Evolutionary conservation across 116 monocot genomes (phyloP).

Genomic region (Dioscorea cayenensis): DNA sequence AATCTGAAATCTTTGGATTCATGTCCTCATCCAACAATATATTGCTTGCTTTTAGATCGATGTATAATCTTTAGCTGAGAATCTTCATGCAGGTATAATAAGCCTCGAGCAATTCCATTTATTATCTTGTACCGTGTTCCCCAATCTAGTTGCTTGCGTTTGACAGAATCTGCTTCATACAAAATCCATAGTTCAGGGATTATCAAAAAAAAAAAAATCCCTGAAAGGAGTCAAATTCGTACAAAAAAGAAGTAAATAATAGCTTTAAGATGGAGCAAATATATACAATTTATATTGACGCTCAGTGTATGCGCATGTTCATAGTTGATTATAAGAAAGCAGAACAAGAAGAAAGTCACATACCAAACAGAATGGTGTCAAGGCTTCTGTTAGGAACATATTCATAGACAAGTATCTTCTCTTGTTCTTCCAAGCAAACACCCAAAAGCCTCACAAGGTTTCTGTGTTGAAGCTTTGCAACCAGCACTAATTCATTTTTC

Average conservation of each 20-base stretch:
- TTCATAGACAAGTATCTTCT: slow-evolving; percentile 38
- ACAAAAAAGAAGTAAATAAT: background rate
- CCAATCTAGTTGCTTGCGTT: background rate
- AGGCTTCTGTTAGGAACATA: slow-evolving; percentile 32
- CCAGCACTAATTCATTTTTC: slow-evolving; percentile 26
- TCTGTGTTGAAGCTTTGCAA: slow-evolving; percentile 40
- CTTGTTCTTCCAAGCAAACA: slow-evolving; percentile 21
- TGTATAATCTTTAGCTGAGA: background rate
- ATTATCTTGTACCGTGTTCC: background rate
- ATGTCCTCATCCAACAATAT: slow-evolving; percentile 1
- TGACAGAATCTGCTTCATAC: background rate
- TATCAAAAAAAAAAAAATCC: background rate
- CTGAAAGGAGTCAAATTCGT: background rate
- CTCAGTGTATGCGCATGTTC: background rate
- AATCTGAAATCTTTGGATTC: slow-evolving; percentile 1
- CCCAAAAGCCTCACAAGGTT: slow-evolving; percentile 32
- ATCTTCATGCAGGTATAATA: background rate
- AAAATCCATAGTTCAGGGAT: background rate
- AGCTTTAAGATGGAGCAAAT: too few species aligned
- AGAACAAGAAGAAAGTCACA: background rate
- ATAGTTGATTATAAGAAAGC: background rate
- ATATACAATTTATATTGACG: background rate
- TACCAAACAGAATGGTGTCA: slow-evolving; percentile 22
- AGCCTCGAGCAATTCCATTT: background rate
- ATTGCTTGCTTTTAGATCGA: slow-evolving; percentile 1